phyloP scores from a whole-genome alignment of 257 asterid genomes.

The Capsicum chinense region DNA sequence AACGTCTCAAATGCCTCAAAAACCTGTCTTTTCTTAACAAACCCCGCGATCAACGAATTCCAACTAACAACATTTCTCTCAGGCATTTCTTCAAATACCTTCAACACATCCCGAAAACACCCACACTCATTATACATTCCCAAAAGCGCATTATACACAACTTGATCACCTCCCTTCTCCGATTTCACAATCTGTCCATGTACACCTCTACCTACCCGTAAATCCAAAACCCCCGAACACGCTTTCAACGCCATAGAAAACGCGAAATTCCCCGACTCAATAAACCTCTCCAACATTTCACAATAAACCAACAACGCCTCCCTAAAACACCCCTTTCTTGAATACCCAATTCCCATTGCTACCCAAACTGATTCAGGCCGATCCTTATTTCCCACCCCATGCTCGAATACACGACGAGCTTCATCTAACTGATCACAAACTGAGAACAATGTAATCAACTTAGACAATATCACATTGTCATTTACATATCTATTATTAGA shows the following conservation, averaged over 20 bases:
- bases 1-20: conserved; percentile 52
- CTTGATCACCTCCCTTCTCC: conserved; percentile 50
- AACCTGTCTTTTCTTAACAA: conserved; percentile 46
- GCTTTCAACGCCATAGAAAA: conserved; percentile 54
- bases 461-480: conserved; percentile 44
- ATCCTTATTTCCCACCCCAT: conserved; percentile 35
- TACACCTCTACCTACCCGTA: conserved; percentile 43
- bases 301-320: conserved; percentile 48
- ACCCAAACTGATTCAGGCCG: conserved; percentile 50
- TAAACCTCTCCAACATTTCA: conserved; percentile 40
- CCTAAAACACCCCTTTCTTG: conserved; percentile 40
- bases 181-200: conserved; percentile 51
- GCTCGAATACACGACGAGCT: conserved; percentile 48
- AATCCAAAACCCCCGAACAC: conserved; percentile 40
- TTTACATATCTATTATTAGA: conserved; percentile 39
- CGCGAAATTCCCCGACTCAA: conserved; percentile 47
- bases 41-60: conserved; percentile 46
- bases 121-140: conserved; percentile 50
- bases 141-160: conserved; percentile 56
- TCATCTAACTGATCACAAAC: conserved; percentile 51
- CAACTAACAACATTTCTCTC: conserved; percentile 54
- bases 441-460: conserved; percentile 60
- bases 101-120: conserved; percentile 41
- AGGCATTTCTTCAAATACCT: conserved; percentile 59
- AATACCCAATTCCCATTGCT: conserved; percentile 58